phyloP scores from a whole-genome alignment of 306 rosid genomes.

The Crotalaria pallida region DNA sequence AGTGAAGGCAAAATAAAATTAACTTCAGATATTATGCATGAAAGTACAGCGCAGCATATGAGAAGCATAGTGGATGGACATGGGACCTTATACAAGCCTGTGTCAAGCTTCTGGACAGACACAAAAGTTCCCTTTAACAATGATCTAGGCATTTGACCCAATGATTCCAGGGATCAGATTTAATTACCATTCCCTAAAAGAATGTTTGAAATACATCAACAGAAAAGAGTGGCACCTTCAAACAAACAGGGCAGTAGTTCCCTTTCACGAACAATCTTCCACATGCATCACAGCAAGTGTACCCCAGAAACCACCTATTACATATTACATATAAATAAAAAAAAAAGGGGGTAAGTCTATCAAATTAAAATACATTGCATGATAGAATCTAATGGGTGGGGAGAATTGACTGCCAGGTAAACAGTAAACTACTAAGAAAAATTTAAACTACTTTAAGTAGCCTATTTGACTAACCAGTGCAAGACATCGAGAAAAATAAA shows the following conservation, averaged over 20 bases:
- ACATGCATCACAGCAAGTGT: constrained; percentile 98
- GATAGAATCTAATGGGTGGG: background rate
- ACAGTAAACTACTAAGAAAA: background rate
- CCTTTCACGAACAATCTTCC: constrained; percentile 98
- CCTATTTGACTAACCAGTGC: background rate
- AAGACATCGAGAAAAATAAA: background rate
- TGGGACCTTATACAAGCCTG: constrained; percentile 1
- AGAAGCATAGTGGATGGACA: background rate
- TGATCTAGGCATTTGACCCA: background rate
- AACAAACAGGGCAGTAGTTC: constrained; percentile 95
- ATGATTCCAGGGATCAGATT: background rate
- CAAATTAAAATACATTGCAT: background rate
- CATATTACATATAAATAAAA: too few species aligned
- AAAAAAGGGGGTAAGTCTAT: constrained; percentile 26
- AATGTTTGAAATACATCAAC: constrained; percentile 10
- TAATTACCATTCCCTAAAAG: background rate
- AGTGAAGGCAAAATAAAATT: background rate
- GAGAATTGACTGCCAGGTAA: constrained; percentile 2
- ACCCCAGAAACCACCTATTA: constrained; percentile 97
- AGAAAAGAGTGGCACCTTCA: constrained; percentile 58
- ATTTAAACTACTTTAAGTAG: background rate
- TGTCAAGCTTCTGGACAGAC: background rate
- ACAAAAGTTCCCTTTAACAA: background rate
- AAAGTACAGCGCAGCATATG: background rate
- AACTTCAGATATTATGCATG: background rate